Percentiles rank a stretch among this genome's conserved stretches.
phyloP scores from a whole-genome alignment of 805 yeast species.

The Candida patagonica region DNA sequence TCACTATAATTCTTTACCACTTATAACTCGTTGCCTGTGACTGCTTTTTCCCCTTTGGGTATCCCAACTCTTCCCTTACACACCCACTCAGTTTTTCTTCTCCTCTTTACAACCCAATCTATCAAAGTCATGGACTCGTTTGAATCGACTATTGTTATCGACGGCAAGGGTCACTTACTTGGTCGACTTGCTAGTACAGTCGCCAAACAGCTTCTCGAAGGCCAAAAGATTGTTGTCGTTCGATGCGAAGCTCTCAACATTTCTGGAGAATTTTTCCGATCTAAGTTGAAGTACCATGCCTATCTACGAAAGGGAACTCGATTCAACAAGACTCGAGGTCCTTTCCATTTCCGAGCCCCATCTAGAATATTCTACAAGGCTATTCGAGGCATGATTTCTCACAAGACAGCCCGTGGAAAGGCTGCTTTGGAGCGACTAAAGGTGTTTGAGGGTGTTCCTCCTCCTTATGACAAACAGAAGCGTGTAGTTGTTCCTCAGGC shows the following conservation, averaged over 20 bases:
- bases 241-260: conserved; percentile 96
- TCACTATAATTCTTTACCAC: not conserved
- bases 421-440: conserved; percentile 99
- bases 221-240: conserved; percentile 96
- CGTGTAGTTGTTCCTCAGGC: conserved; percentile 99
- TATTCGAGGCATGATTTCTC: conserved; percentile 98
- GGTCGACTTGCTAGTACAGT: conserved; percentile 99
- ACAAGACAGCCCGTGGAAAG: conserved; percentile 99
- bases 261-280: conserved; percentile 99
- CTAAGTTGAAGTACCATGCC: conserved; percentile 99
- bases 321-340: conserved; percentile 98
- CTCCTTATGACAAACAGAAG: conserved; percentile 99
- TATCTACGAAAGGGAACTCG: conserved; percentile 99
- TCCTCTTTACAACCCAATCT: not conserved
- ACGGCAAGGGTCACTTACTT: conserved; percentile 94
- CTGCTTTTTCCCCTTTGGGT: not conserved
- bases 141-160: conserved; percentile 83
- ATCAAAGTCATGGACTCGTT: conserved; percentile 49
- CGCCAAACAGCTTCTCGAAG: conserved; percentile 97
- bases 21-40: not conserved
- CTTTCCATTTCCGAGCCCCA: conserved; percentile 99
- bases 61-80: not conserved
- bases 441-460: conserved; percentile 99
- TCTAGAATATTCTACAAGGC: conserved; percentile 99
- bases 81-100: conserved; percentile 2